Conservation (phyloP, 2,329 filamentous ascomycete genomes). For the Botrytis cinerea region DNA sequence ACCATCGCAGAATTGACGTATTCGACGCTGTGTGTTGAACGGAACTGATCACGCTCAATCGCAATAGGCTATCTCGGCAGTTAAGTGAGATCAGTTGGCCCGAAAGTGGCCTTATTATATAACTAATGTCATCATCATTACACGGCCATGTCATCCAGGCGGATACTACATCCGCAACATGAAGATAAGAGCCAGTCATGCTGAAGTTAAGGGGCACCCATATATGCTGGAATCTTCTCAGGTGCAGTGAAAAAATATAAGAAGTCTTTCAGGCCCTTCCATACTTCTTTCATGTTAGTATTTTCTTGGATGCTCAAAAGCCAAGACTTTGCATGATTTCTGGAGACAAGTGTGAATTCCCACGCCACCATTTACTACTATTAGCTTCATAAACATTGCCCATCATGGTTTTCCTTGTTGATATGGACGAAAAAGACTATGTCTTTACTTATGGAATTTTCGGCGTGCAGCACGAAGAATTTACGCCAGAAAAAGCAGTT, state of each 20-base stretch:
- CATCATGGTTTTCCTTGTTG: conserved; percentile 30
- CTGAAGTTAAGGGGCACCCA: background rate
- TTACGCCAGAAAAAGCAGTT: conserved; percentile 25
- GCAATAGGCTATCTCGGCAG: background rate
- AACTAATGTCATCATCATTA: background rate
- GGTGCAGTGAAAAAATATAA: background rate
- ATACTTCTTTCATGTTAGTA: background rate
- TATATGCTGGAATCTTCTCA: background rate
- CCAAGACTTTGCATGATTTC: background rate
- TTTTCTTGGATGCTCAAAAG: background rate
- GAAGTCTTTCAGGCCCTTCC: background rate
- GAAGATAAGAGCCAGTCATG: background rate
- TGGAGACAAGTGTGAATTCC: background rate
- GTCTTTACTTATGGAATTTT: conserved; percentile 29
- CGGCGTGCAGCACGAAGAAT: conserved; percentile 27
- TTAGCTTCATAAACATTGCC: background rate
- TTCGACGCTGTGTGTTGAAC: background rate
- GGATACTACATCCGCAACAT: background rate
- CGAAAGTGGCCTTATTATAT: background rate
- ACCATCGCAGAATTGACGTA: too few relatives aligned
- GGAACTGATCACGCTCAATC: background rate
- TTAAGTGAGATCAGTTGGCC: background rate
- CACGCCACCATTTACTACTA: background rate
- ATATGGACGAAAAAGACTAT: conserved; percentile 24
- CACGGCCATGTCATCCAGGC: background rate